Base-by-base conservation (phyloP, 2,329 filamentous ascomycete species). In the Trichoderma semiorbis region DNA sequence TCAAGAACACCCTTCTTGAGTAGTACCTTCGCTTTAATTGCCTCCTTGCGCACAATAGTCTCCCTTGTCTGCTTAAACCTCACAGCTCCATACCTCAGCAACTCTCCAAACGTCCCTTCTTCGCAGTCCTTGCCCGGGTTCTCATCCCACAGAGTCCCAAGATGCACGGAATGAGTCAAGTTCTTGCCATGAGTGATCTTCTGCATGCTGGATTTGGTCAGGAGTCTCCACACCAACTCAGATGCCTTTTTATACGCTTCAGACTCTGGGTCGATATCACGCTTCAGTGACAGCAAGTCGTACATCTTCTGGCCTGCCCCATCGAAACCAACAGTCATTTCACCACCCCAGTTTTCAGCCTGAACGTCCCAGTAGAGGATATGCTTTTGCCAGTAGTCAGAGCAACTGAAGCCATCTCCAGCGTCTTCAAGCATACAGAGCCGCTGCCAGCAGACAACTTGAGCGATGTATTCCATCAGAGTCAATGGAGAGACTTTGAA, bases 341-440 rank as follows among this genome's bases (percentile, higher is more conserved):
- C 43, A 47, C 43, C 43, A 47, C 43, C 75, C 55, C 78, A 73
- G 74, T 7, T 62, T 73, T 43, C 78, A 75, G 8, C 74, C 67
- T 28, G 64, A 72, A 10, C 72, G 64, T 4, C 72, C 47, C 11
- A 79, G 66, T 1, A 76, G 55, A 21, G 75, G 21, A 81, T 73
- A 62, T 81, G 77, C 34, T 77, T 76, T 12, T 76, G 74, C 72
- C 75, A 79, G 70, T 81, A 82, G 39, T 79, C 78, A 16, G 76
- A 75, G 3, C 80, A 80, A 36, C 78, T 78, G 58, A 80, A 80
- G 0, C 78, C 80, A 34, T 80, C 78, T 3, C 73, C 71, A 1
- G 78, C 76, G 34, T 81, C 80, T 32, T 79, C 72, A 21, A 82
- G 77, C 72, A 77, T 78, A 39, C 80, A 78, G 16, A 82, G 72